Evolutionary conservation across 495 filamentous ascomycete genomes (phyloP), one percentile per base, ranked within the genome.

Genomic region (Penicillium waksmanii): DNA sequence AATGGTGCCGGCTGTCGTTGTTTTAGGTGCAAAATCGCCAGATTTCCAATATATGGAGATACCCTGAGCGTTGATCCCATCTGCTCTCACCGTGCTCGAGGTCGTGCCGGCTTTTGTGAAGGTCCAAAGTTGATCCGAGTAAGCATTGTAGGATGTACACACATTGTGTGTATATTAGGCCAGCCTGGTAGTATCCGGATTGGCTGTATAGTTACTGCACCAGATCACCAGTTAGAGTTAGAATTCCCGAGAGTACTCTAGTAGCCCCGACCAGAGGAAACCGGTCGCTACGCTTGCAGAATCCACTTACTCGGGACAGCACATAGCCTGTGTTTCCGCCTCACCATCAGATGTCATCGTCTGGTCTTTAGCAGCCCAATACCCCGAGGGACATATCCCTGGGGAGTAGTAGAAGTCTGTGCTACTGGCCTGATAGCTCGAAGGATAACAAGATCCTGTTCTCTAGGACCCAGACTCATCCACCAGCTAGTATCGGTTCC

Each of bases 341-440:
- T 44, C 21, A 6, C 53, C 40, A 9, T 46, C 53, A 46, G 40
- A 31, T 17, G 17, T n/a, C 19, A 46, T 19, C 11, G 40, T 15
- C 3, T 31, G 40, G 13, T 36, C 35, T 36, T 9, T 46, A 12
- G 53, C 53, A 15, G 19, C 25, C 21, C 21, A 44, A n/a, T 55
- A 55, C 9, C 53, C 53, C 19, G 38, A 44, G 19, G 40, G 53
- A 46, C 53, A 55, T 1, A 55, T 15, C 10, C 40, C 53, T 10
- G 53, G 53, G 6, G 53, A 55, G 21, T 31, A 55, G 38, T 55
- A 55, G 10, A 34, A 46, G n/a, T 55, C 53, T 19, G 53, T 36
- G 8, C 9, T 55, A n/a, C 19, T 46, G 21, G 53, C 23, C 38
- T 46, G 23, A 19, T 55, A 55, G 9, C 53, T 21, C 6, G 53